phyloP scores from a whole-genome alignment of 495 filamentous ascomycete genomes.

The Penicillium angulare region DNA sequence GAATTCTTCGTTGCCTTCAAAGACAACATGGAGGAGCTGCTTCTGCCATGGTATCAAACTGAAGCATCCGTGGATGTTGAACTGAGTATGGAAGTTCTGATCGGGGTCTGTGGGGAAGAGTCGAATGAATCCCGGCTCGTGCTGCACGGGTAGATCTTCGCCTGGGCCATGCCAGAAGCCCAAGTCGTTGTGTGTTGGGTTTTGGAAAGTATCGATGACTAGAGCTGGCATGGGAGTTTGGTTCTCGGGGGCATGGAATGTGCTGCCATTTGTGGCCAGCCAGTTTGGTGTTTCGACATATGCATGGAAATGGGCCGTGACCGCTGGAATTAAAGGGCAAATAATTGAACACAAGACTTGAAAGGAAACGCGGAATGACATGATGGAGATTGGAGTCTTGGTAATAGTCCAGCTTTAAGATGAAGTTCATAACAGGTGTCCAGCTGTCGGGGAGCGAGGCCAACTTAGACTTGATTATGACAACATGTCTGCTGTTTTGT shows the following conservation, averaged over 20 bases:
- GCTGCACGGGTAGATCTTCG: conserved; percentile 54
- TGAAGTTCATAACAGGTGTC: too few relatives aligned
- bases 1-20: conserved; percentile 65
- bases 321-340: not conserved
- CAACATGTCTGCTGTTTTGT: too few relatives aligned
- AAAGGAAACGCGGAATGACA: not conserved
- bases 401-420: too few relatives aligned
- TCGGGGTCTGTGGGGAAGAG: conserved; percentile 67
- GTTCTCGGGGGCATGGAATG: not conserved
- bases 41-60: conserved; percentile 54
- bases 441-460: too few relatives aligned
- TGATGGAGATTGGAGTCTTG: too few relatives aligned
- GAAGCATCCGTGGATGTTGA: conserved; percentile 54
- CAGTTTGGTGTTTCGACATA: conserved; percentile 2
- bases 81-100: conserved; percentile 65
- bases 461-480: too few relatives aligned
- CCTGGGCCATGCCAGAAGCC: conserved; percentile 72
- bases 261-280: conserved; percentile 5
- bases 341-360: not conserved
- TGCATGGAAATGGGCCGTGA: conserved; percentile 2
- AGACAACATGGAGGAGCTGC: conserved; percentile 69
- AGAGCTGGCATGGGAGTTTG: conserved; percentile 26
- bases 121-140: conserved; percentile 50
- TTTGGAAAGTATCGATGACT: conserved; percentile 67
- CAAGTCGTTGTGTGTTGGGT: conserved; percentile 56